phyloP scores from a whole-genome alignment of 805 yeast species.

The Candida tallmaniae region DNA sequence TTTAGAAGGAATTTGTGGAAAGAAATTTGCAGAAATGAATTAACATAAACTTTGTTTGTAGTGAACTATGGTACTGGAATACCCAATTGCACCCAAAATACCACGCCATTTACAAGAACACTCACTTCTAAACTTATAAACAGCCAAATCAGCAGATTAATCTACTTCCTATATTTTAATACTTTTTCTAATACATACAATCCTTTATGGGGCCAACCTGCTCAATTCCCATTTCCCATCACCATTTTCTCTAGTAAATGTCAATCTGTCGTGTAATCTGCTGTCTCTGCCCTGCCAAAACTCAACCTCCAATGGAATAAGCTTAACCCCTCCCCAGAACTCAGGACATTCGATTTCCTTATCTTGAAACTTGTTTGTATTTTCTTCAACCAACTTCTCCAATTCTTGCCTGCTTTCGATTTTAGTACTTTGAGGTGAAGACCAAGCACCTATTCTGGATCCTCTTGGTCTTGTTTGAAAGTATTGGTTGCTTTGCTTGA shows the following conservation, averaged over 20 bases:
- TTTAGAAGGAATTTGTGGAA: too few species aligned
- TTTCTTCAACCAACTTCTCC: constrained; percentile 45
- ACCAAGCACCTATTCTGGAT: constrained; percentile 94
- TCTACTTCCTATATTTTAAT: too few species aligned
- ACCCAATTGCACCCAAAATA: too few species aligned
- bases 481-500: constrained; percentile 73
- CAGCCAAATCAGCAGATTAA: too few species aligned
- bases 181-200: too few species aligned
- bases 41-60: too few species aligned
- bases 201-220: constrained; percentile 64
- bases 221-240: constrained; percentile 55
- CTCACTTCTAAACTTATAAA: too few species aligned
- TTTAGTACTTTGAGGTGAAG: constrained; percentile 78
- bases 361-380: constrained; percentile 51
- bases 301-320: constrained; percentile 86
- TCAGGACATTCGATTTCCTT: constrained; percentile 85
- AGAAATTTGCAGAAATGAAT: too few species aligned
- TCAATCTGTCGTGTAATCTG: constrained; percentile 85
- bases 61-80: too few species aligned
- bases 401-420: constrained; percentile 59
- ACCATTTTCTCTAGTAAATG: constrained; percentile 52
- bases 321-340: constrained; percentile 91
- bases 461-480: constrained; percentile 89
- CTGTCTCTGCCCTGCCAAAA: constrained; percentile 96
- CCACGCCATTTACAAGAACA: too few species aligned